Conservation (phyloP, 257 asterid genomes). For the Solanum corneliomulleri region DNA sequence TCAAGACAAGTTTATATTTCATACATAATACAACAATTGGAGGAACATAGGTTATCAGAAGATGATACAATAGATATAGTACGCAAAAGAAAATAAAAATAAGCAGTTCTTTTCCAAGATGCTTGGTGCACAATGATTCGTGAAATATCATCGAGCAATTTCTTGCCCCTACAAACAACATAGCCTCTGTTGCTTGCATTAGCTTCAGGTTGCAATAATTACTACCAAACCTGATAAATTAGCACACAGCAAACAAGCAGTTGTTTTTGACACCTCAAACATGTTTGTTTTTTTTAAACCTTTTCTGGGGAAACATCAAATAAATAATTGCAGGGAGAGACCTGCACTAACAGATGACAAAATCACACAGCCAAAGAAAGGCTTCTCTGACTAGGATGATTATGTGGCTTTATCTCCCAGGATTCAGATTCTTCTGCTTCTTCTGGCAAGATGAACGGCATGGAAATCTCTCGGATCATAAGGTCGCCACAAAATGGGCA, state of each 20-base stretch:
- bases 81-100: no score
- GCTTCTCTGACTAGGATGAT: constrained; percentile 58
- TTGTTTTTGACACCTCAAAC: background rate
- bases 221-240: background rate
- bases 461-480: constrained; percentile 81
- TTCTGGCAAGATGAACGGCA: constrained; percentile 58
- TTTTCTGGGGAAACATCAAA: background rate
- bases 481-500: constrained; percentile 93
- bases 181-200: background rate
- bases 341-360: background rate
- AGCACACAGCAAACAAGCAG: background rate
- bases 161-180: background rate
- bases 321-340: background rate
- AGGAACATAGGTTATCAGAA: no score
- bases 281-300: background rate
- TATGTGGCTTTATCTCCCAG: constrained; percentile 71
- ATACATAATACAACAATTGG: no score
- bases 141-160: background rate
- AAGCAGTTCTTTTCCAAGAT: background rate
- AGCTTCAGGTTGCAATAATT: background rate
- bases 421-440: constrained; percentile 51
- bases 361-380: constrained; percentile 38
- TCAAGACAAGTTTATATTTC: background rate
- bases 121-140: background rate
- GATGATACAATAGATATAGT: no score